A percentile compares a stretch with the other conserved stretches of the same genome.
Conservation (phyloP, 306 rosid species). For the Malus orientalis region DNA sequence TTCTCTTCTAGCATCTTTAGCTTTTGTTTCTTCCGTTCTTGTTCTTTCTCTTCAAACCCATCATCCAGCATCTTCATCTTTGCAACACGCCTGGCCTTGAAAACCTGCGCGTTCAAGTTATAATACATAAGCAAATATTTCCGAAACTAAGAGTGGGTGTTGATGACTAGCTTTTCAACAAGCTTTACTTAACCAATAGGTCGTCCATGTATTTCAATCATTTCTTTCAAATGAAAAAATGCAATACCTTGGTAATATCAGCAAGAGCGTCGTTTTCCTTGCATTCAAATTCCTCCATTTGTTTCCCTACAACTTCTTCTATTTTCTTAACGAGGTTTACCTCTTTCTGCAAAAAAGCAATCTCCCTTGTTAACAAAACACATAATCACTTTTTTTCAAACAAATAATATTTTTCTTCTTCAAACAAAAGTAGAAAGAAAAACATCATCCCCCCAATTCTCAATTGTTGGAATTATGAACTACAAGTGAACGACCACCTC, state of each 20-base stretch:
- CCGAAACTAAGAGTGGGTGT: neutral
- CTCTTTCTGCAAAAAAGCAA: slow-evolving; percentile 49
- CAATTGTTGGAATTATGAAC: neutral
- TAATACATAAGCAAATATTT: neutral
- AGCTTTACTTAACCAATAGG: neutral
- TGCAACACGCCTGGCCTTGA: slow-evolving; percentile 67
- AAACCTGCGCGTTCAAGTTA: slow-evolving; percentile 40
- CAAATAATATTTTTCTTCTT: neutral
- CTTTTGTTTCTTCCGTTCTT: slow-evolving; percentile 68
- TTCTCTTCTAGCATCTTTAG: slow-evolving; percentile 48
- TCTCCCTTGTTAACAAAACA: neutral
- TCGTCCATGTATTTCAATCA: neutral
- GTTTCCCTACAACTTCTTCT: slow-evolving; percentile 54
- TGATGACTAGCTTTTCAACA: neutral
- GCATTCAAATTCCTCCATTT: slow-evolving; percentile 58
- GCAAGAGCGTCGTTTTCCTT: slow-evolving; percentile 69
- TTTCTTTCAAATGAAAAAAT: neutral
- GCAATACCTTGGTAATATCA: slow-evolving; percentile 45
- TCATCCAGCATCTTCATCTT: slow-evolving; percentile 76
- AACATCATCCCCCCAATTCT: neutral
- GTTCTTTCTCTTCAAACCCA: slow-evolving; percentile 68
- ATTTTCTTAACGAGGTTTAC: slow-evolving; percentile 60
- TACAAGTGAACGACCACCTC: neutral
- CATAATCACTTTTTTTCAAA: neutral
- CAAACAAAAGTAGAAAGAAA: neutral